Percentiles rank a stretch among this genome's conserved stretches.
Evolutionary conservation across 2,329 filamentous ascomycete species (phyloP).

Genomic region (Trichoderma sp.): DNA sequence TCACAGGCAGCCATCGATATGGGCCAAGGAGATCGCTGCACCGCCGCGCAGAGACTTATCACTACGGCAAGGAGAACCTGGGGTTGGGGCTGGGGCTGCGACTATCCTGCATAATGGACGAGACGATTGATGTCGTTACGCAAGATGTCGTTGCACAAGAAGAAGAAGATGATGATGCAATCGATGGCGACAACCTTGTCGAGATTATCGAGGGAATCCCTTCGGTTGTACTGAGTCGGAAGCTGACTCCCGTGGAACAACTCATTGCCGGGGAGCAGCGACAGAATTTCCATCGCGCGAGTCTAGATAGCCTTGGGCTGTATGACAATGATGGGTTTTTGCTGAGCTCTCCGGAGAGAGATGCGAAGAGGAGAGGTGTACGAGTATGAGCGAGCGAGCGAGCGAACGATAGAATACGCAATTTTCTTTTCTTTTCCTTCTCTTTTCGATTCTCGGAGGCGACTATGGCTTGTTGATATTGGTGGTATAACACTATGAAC

Average conservation of each 20-base stretch:
- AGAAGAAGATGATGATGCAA: slow-evolving; percentile 29
- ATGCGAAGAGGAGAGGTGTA: slow-evolving; percentile 26
- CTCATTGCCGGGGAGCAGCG: slow-evolving; percentile 32
- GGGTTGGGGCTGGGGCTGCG: slow-evolving; percentile 28
- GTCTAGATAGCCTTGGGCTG: slow-evolving; percentile 45
- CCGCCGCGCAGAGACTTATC: slow-evolving; percentile 23
- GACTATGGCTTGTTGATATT: background rate
- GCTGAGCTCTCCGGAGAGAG: slow-evolving; percentile 44
- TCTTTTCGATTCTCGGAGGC: background rate
- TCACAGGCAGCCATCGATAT: slow-evolving; percentile 27
- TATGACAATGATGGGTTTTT: slow-evolving; percentile 52
- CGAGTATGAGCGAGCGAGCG: slow-evolving; percentile 16
- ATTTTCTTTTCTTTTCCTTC: background rate
- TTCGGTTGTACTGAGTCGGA: slow-evolving; percentile 26
- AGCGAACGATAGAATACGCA: background rate
- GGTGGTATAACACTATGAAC: background rate
- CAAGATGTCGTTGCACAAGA: background rate
- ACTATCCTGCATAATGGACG: slow-evolving; percentile 27
- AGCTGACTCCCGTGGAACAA: slow-evolving; percentile 34
- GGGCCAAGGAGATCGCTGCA: slow-evolving; percentile 15
- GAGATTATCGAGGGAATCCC: slow-evolving; percentile 1
- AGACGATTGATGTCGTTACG: background rate
- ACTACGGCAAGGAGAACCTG: slow-evolving; percentile 37
- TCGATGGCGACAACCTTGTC: slow-evolving; percentile 28
- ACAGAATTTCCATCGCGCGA: slow-evolving; percentile 31